Conservation (phyloP, 139 green algal species). For the Coelastrella sp. region DNA sequence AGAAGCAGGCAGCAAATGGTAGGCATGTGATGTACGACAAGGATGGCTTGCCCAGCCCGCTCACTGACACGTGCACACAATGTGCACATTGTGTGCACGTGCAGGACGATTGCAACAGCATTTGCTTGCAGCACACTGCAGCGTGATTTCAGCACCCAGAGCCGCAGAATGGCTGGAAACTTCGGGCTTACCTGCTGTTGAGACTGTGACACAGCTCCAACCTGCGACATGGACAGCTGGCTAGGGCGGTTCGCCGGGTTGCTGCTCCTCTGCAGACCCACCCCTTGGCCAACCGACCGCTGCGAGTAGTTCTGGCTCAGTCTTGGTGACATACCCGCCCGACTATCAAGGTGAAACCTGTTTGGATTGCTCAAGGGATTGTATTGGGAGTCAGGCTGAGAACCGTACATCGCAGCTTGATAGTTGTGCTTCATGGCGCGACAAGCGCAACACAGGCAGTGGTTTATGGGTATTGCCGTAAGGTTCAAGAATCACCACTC, state of each 20-base stretch:
- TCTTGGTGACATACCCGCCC: background rate
- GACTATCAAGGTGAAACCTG: background rate
- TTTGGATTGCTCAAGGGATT: background rate
- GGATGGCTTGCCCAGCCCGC: too few species aligned
- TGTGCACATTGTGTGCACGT: too few species aligned
- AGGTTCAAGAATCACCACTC: too few species aligned
- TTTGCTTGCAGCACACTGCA: too few species aligned
- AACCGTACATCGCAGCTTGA: background rate
- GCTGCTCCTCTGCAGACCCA: background rate
- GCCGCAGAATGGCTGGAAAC: too few species aligned
- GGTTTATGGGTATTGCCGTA: too few species aligned
- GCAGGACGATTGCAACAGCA: too few species aligned
- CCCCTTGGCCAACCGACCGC: background rate
- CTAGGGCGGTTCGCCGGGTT: background rate
- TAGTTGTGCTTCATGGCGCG: background rate
- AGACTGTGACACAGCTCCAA: background rate
- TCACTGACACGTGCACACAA: background rate
- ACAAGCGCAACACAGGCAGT: too few species aligned
- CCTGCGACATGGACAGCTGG: slow-evolving; percentile 1
- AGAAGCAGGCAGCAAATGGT: too few species aligned
- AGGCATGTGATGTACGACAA: too few species aligned
- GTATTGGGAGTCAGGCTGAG: background rate
- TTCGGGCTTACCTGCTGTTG: slow-evolving; percentile 20
- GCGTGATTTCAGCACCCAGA: too few species aligned
- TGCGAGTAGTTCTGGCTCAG: background rate